Percentiles rank a stretch among this genome's conserved stretches.
These are phyloP conservation scores for Striga asiatica DNA, from an alignment of 257 asterid genomes.

Conservation along the genomic window DNA sequence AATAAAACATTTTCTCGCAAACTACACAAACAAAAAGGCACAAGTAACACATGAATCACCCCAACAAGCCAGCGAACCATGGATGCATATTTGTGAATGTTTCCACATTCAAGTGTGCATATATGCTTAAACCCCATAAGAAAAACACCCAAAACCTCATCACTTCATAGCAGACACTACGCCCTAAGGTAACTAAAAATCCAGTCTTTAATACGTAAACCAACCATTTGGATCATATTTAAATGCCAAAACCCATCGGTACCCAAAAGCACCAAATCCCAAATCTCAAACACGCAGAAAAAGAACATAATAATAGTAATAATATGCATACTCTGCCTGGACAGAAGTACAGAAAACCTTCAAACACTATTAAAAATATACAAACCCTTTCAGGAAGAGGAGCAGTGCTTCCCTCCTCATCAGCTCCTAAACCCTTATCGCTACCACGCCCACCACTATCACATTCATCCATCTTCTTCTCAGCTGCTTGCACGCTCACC, in stretches of 20 bases:
- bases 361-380: background rate
- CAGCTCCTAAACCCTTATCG: constrained; percentile 51
- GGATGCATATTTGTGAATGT: too few relatives aligned
- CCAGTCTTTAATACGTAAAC: constrained; percentile 3
- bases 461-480: constrained; percentile 28
- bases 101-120: too few relatives aligned
- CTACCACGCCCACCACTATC: constrained; percentile 46
- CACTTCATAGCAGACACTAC: background rate
- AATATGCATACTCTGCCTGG: background rate
- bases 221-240: background rate
- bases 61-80: background rate
- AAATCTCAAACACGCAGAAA: background rate
- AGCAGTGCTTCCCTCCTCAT: constrained; percentile 66
- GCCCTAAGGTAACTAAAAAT: constrained; percentile 8
- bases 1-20: too few relatives aligned
- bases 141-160: constrained; percentile 10
- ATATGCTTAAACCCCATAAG: background rate
- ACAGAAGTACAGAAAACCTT: background rate
- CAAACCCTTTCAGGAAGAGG: constrained; percentile 82
- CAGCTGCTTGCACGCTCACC: constrained; percentile 11
- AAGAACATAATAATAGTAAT: background rate
- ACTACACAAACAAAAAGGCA: too few relatives aligned
- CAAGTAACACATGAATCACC: too few relatives aligned
- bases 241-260: background rate
- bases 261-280: constrained; percentile 1